Conservation (phyloP, 2,329 filamentous ascomycete genomes). For the Pseudocercospora eumusae region DNA sequence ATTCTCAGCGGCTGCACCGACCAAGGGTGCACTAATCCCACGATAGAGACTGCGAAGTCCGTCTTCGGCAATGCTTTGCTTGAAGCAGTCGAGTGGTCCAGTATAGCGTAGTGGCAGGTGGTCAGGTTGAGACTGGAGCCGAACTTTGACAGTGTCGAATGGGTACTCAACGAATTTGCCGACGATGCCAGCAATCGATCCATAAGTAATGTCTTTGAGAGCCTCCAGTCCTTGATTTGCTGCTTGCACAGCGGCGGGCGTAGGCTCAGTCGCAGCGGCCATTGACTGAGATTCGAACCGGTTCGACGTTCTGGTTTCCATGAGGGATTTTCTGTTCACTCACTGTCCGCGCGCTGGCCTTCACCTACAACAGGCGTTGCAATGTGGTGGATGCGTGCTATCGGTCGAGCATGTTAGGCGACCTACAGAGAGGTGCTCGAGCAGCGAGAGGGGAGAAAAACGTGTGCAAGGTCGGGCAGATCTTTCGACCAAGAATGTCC, state of each 20-base stretch:
- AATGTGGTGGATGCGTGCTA: conserved; percentile 31
- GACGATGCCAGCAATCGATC: conserved; percentile 84
- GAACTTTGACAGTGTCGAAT: conserved; percentile 97
- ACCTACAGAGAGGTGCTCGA: conserved; percentile 3
- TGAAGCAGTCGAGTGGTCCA: conserved; percentile 90
- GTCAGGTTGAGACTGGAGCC: conserved; percentile 92
- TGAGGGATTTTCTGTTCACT: conserved; percentile 13
- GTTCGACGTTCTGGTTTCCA: conserved; percentile 25
- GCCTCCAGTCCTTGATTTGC: conserved; percentile 62
- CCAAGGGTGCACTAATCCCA: conserved; percentile 85
- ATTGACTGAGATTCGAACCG: conserved; percentile 10
- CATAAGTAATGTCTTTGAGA: conserved; percentile 82
- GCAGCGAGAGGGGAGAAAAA: neutral
- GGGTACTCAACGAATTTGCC: conserved; percentile 98
- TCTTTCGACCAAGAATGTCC: neutral
- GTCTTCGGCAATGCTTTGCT: conserved; percentile 76
- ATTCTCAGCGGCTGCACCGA: conserved; percentile 89
- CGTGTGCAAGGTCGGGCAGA: neutral
- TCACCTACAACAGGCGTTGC: conserved; percentile 15
- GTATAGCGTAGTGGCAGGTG: conserved; percentile 77
- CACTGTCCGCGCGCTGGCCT: conserved; percentile 9
- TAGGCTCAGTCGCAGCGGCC: conserved; percentile 4
- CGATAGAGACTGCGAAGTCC: conserved; percentile 84
- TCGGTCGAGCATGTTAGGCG: conserved; percentile 40
- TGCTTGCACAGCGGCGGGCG: conserved; percentile 14